Conservation (phyloP, 768 basidiomycete species). For the Naganishia friedmannii region DNA sequence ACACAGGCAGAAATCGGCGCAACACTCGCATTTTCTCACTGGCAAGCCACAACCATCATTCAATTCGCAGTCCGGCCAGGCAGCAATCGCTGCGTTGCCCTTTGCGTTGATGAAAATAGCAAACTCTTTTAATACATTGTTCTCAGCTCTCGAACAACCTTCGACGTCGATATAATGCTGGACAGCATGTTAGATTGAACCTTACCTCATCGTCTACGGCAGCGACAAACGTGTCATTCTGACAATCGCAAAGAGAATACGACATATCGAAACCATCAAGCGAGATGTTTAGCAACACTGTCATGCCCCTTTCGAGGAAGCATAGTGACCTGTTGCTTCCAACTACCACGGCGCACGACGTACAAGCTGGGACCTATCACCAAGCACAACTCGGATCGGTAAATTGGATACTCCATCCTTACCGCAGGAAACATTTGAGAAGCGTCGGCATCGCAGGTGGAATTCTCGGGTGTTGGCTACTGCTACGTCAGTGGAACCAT, state of each 20-base stretch:
- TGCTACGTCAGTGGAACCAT: background rate
- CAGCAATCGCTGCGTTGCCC: background rate
- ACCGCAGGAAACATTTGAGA: background rate
- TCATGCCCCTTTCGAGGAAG: conserved; percentile 6
- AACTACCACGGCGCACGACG: background rate
- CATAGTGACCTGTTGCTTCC: conserved; percentile 6
- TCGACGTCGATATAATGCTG: background rate
- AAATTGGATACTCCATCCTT: background rate
- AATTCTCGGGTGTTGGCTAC: background rate
- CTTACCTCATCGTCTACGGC: too few relatives aligned
- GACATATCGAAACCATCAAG: background rate
- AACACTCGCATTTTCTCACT: background rate
- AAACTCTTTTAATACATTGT: background rate
- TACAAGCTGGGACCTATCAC: background rate
- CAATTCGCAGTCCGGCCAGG: background rate
- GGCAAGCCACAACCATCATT: background rate
- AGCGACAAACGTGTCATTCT: too few relatives aligned
- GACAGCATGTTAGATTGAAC: background rate
- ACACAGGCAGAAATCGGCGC: background rate
- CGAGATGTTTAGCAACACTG: background rate
- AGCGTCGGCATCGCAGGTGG: background rate
- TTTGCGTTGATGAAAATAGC: conserved; percentile 2
- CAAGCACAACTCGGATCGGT: background rate
- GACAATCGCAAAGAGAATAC: background rate
- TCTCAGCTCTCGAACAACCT: background rate